Conservation (phyloP, 495 filamentous ascomycete genomes). For the Margaritispora aquatica region DNA sequence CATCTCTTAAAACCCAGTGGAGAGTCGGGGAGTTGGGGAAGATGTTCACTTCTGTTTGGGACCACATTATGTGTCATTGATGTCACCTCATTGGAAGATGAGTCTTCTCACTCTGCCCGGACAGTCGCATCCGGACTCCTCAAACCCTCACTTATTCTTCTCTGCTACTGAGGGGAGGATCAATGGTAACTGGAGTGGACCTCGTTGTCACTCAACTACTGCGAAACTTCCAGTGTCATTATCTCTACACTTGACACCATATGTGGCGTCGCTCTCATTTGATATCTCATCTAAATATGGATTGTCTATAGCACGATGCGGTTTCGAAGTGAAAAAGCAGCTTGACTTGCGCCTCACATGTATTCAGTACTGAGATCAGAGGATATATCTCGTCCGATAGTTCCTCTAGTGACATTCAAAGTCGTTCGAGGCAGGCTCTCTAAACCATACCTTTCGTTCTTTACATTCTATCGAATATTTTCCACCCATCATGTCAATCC, state of each 20-base stretch:
- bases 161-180: not conserved
- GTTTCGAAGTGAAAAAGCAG: not conserved
- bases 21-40: not conserved
- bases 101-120: not conserved
- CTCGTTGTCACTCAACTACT: not conserved
- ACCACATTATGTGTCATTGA: not conserved
- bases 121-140: not conserved
- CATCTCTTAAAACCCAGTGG: not conserved
- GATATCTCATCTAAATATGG: not conserved
- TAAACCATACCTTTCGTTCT: not conserved
- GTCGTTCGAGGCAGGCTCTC: not conserved
- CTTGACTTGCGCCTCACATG: not conserved
- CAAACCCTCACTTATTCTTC: not conserved
- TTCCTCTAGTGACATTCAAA: not conserved
- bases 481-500: not conserved
- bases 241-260: not conserved
- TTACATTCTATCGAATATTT: not conserved
- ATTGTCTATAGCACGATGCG: not conserved
- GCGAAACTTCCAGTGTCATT: slow-evolving; percentile 1
- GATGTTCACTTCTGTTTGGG: not conserved
- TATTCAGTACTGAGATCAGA: too few species aligned
- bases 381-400: not conserved
- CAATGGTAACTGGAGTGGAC: not conserved
- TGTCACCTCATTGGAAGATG: not conserved
- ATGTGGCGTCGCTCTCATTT: not conserved